Conservation (phyloP, 805 yeast genomes). For the Metschnikowia kofuensis region DNA sequence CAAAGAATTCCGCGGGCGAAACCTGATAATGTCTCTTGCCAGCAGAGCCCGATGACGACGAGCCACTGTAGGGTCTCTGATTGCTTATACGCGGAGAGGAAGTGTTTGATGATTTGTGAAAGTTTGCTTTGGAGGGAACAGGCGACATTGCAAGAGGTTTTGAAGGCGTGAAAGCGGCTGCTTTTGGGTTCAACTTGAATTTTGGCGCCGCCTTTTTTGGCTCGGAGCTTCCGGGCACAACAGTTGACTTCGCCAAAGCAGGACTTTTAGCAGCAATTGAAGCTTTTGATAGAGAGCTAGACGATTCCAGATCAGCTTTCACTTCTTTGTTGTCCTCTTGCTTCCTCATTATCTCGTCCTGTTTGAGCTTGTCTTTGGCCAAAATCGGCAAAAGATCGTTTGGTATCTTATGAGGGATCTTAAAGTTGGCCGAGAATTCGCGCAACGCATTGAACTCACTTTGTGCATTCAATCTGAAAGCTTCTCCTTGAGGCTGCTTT, state of each 20-base stretch:
- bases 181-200: constrained; percentile 69
- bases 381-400: constrained; percentile 66
- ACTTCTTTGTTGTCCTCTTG: constrained; percentile 18
- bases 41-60: constrained; percentile 14
- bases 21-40: constrained; percentile 34
- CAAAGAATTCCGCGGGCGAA: constrained; percentile 42
- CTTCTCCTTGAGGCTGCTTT: constrained; percentile 26
- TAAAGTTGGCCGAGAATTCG: constrained; percentile 79
- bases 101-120: constrained; percentile 24
- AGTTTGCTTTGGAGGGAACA: constrained; percentile 24
- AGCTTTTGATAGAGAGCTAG: constrained; percentile 7
- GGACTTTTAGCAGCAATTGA: constrained; percentile 9
- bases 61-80: constrained; percentile 30
- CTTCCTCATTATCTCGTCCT: constrained; percentile 53
- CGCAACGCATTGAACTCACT: constrained; percentile 67
- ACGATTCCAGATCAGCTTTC: constrained; percentile 6
- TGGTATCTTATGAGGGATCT: constrained; percentile 61
- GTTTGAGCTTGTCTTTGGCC: constrained; percentile 64
- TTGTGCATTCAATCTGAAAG: constrained; percentile 47
- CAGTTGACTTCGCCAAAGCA: constrained; percentile 4
- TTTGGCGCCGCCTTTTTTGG: constrained; percentile 33
- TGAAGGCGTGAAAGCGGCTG: constrained; percentile 61
- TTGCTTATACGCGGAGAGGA: constrained; percentile 34
- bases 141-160: constrained; percentile 27
- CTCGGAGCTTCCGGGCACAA: constrained; percentile 1